Conservation (phyloP, 345 rosid genomes). For the Hibiscus syriacus region DNA sequence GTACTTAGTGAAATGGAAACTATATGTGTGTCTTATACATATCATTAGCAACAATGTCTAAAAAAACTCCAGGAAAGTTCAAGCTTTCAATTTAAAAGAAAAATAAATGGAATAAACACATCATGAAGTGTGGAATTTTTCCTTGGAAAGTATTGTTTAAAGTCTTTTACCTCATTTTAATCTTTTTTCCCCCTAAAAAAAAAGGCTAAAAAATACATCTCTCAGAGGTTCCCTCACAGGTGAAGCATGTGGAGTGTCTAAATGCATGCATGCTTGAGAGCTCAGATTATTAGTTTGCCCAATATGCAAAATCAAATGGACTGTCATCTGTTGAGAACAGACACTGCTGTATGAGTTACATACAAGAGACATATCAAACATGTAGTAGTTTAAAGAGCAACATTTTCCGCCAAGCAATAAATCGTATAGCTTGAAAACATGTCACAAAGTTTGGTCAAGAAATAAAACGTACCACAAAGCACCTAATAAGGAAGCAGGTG, state of each 20-base stretch:
- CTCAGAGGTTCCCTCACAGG: constrained; percentile 1
- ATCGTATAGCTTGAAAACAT: constrained; percentile 6
- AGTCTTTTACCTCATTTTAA: neutral
- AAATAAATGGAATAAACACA: neutral
- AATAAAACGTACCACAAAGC: constrained; percentile 66
- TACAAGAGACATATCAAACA: neutral
- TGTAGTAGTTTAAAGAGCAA: neutral
- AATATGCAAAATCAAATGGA: neutral
- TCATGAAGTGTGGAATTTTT: neutral
- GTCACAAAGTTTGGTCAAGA: neutral
- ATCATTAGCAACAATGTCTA: neutral
- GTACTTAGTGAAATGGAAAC: neutral
- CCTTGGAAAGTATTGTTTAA: neutral
- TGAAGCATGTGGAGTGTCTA: neutral
- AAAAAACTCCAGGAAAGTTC: neutral
- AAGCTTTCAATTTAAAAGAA: neutral
- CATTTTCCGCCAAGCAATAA: neutral
- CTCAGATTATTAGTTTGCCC: neutral
- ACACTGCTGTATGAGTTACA: neutral
- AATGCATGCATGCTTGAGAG: neutral
- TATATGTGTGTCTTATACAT: neutral
- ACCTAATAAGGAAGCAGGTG: constrained; percentile 92
- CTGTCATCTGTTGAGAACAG: neutral
- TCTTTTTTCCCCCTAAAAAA: neutral
- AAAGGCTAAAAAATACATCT: neutral